Conservation (phyloP, 2,329 filamentous ascomycete genomes). For the Exophiala calicioides region DNA sequence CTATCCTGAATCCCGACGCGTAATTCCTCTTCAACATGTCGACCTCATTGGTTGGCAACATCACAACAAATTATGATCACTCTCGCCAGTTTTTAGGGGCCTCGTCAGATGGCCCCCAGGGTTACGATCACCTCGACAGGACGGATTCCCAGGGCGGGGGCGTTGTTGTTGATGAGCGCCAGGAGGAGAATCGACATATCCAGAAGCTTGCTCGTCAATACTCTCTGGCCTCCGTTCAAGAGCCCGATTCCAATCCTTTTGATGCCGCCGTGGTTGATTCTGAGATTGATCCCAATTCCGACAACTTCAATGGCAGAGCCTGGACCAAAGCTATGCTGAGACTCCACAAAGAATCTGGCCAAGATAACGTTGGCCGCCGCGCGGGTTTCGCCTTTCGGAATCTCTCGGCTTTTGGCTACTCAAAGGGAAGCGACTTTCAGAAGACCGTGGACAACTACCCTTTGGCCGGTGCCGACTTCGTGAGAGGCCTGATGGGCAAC, state of each 20-base stretch:
- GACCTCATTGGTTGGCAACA: conserved; percentile 17
- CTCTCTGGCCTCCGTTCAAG: conserved; percentile 14
- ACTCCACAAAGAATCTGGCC: conserved; percentile 20
- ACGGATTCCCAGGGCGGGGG: conserved; percentile 13
- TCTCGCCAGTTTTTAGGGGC: conserved; percentile 17
- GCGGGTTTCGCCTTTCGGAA: conserved; percentile 48
- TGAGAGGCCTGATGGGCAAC: no score
- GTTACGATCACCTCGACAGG: conserved; percentile 13
- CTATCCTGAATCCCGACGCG: no score
- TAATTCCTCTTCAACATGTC: conserved; percentile 20
- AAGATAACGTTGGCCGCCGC: conserved; percentile 32
- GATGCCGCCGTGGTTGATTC: conserved; percentile 36
- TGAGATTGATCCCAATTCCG: conserved; percentile 44
- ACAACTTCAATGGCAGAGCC: conserved; percentile 45
- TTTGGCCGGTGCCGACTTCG: conserved; percentile 31
- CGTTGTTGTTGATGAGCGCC: conserved; percentile 6
- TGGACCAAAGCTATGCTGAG: conserved; percentile 47
- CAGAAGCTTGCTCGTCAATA: conserved; percentile 18
- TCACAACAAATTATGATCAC: conserved; percentile 20
- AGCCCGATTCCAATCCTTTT: conserved; percentile 16
- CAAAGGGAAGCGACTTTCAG: conserved; percentile 48
- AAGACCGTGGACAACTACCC: conserved; percentile 45
- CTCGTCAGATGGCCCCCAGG: conserved; percentile 6
- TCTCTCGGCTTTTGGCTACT: conserved; percentile 47
- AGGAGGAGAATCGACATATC: conserved; percentile 14